Evolutionary conservation across 2,329 filamentous ascomycete genomes (phyloP).

Genomic region (Pseudogymnoascus sp.): DNA sequence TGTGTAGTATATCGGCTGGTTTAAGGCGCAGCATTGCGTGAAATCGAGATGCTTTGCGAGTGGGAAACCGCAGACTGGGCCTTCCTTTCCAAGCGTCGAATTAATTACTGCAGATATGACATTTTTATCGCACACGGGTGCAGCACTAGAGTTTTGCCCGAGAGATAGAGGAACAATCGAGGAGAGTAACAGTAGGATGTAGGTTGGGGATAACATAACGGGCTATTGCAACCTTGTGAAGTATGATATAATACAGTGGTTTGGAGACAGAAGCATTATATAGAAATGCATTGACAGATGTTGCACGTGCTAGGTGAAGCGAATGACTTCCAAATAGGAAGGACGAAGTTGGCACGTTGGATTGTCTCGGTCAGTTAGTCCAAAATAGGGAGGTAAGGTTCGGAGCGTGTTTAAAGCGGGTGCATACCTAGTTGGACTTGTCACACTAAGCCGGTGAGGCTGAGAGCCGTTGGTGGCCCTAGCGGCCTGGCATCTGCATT

Average conservation of each 20-base stretch:
- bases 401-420: no score
- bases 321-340: neutral
- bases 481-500: no score
- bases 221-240: neutral
- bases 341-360: neutral
- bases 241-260: neutral
- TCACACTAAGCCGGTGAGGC: no score
- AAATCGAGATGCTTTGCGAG: neutral
- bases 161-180: neutral
- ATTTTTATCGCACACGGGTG: neutral
- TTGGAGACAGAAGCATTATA: neutral
- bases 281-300: neutral
- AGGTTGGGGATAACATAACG: neutral
- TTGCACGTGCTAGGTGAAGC: neutral
- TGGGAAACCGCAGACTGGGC: neutral
- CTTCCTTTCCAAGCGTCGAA: neutral
- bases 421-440: no score
- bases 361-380: no score
- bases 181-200: neutral
- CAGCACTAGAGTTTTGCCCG: neutral
- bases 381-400: no score
- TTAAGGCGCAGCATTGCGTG: neutral
- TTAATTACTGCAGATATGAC: neutral
- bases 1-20: neutral
- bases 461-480: no score